Conservation (phyloP, 2,329 filamentous ascomycete species). For the Fusarium verrucosum region DNA sequence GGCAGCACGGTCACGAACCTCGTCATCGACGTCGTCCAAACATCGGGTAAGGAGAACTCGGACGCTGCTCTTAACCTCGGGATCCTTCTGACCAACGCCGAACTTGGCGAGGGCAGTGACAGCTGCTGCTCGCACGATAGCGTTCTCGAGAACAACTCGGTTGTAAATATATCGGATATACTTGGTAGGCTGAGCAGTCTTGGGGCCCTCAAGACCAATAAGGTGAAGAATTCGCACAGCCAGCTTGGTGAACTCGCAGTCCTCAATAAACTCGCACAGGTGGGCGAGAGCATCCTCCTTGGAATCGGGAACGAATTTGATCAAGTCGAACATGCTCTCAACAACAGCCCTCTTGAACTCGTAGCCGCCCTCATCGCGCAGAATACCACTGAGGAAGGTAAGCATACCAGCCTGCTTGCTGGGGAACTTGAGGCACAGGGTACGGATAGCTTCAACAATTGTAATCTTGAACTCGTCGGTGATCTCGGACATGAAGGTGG, state of each 20-base stretch:
- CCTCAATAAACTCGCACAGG: slow-evolving; percentile 98
- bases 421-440: slow-evolving; percentile 95
- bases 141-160: slow-evolving; percentile 95
- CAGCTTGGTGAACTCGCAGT: slow-evolving; percentile 98
- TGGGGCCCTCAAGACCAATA: slow-evolving; percentile 92
- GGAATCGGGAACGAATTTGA: slow-evolving; percentile 96
- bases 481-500: slow-evolving; percentile 97
- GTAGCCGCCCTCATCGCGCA: slow-evolving; percentile 96
- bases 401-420: slow-evolving; percentile 99
- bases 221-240: slow-evolving; percentile 95
- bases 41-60: slow-evolving; percentile 91
- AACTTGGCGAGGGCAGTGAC: slow-evolving; percentile 97
- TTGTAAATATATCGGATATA: slow-evolving; percentile 99
- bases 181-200: slow-evolving; percentile 95
- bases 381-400: slow-evolving; percentile 93
- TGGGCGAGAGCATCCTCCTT: slow-evolving; percentile 87
- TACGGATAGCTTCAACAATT: slow-evolving; percentile 98
- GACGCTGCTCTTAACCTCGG: slow-evolving; percentile 96
- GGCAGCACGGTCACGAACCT: slow-evolving; percentile 94
- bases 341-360: slow-evolving; percentile 98
- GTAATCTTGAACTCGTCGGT: slow-evolving; percentile 99
- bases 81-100: slow-evolving; percentile 94
- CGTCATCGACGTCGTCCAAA: slow-evolving; percentile 95
- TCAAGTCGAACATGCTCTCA: slow-evolving; percentile 98
- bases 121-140: slow-evolving; percentile 91